These are phyloP conservation scores for Coemansia sp. DNA, from an alignment of 192 early-diverging fungal genomes.

Conservation along the genomic window DNA sequence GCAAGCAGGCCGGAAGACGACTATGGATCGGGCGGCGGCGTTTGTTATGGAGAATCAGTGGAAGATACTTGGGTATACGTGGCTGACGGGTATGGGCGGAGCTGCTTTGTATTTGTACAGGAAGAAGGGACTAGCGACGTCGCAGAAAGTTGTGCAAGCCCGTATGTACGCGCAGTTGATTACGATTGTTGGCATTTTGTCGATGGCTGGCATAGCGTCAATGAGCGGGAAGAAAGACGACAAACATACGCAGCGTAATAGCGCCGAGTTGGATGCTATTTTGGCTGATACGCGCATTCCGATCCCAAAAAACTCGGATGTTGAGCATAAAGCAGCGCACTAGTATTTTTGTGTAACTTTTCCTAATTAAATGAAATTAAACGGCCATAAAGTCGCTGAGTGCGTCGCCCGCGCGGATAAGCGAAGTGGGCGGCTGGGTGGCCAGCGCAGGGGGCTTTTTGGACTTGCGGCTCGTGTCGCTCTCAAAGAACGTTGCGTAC, in stretches of 20 bases:
- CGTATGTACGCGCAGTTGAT: constrained; percentile 70
- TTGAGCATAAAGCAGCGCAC: neutral
- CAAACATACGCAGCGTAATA: constrained; percentile 29
- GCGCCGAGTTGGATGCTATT: constrained; percentile 41
- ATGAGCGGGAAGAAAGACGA: constrained; percentile 21
- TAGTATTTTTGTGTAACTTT: neutral
- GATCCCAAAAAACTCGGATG: neutral
- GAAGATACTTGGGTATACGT: constrained; percentile 53
- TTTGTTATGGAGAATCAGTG: constrained; percentile 48
- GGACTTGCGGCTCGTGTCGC: constrained; percentile 60
- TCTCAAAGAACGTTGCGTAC: constrained; percentile 70
- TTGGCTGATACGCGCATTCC: constrained; percentile 31
- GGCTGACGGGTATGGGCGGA: constrained; percentile 46
- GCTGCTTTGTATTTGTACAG: constrained; percentile 36
- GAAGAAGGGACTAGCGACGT: constrained; percentile 54
- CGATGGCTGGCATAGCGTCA: constrained; percentile 57
- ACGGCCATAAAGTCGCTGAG: constrained; percentile 41
- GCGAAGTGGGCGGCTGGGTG: constrained; percentile 53
- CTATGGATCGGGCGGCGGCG: constrained; percentile 15
- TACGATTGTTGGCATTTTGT: constrained; percentile 61
- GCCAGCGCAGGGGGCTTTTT: constrained; percentile 61
- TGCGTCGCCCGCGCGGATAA: constrained; percentile 55
- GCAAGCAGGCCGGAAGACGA: constrained; percentile 6
- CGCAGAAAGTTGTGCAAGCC: constrained; percentile 69
- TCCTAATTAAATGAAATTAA: neutral